A percentile compares a stretch with the other conserved stretches of the same genome.
Evolutionary conservation across 139 green algal genomes (phyloP).

Genomic region (Chlorella sp.): DNA sequence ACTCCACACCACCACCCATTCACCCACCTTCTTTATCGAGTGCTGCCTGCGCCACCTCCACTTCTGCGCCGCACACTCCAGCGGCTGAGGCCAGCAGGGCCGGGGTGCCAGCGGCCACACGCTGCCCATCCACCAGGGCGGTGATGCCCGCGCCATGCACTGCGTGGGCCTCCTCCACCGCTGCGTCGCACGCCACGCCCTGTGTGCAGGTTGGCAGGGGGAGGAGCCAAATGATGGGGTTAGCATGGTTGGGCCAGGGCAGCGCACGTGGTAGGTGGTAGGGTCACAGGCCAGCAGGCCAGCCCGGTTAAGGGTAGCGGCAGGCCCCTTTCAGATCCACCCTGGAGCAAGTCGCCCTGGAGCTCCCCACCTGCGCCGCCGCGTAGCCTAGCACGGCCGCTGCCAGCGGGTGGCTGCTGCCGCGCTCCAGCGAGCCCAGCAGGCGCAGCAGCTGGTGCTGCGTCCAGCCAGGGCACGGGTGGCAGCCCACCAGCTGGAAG

Average conservation of each 20-base stretch:
- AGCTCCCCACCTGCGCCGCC: not conserved
- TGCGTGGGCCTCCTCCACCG: not conserved
- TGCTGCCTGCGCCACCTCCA: conserved; percentile 7
- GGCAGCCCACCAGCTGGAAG: conserved; percentile 65
- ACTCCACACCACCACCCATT: no score
- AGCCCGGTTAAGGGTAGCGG: no score
- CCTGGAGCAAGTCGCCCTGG: no score
- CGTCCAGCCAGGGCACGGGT: not conserved
- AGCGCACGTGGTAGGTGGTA: no score
- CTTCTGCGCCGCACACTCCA: not conserved
- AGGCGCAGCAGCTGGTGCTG: conserved; percentile 63
- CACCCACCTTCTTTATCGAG: conserved; percentile 2
- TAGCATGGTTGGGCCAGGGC: not conserved
- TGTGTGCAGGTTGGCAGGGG: not conserved
- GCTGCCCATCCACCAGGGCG: conserved; percentile 62
- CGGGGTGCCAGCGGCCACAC: conserved; percentile 74
- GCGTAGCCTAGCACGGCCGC: conserved; percentile 51
- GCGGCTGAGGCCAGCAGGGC: not conserved
- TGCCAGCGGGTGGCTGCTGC: conserved; percentile 82
- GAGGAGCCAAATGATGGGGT: no score
- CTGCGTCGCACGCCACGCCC: not conserved
- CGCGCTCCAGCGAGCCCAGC: conserved; percentile 78
- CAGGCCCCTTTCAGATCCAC: no score
- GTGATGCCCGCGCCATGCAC: conserved; percentile 79
- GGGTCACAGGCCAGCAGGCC: no score